phyloP scores from a whole-genome alignment of 2,329 filamentous ascomycete species.

The Colletotrichum sojae region DNA sequence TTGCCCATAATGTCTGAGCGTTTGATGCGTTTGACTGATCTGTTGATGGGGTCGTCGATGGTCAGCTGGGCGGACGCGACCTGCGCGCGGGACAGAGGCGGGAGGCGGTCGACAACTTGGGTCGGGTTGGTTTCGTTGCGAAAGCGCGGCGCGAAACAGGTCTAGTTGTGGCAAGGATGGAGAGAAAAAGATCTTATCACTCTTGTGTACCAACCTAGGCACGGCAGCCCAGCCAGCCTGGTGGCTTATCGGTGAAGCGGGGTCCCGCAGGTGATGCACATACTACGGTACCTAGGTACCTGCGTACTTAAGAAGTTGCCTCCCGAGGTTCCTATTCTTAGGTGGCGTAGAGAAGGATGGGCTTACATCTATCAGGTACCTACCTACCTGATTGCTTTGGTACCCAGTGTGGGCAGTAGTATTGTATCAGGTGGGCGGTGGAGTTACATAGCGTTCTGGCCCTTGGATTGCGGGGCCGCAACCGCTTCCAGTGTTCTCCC shows the following conservation, averaged over 20 bases:
- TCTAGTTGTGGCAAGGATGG: slow-evolving; percentile 3
- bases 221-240: background rate
- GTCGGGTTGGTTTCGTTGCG: background rate
- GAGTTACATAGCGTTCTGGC: too few relatives aligned
- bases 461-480: too few relatives aligned
- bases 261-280: background rate
- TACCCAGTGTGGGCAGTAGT: too few relatives aligned
- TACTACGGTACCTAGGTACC: background rate
- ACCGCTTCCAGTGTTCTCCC: background rate
- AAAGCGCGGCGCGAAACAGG: slow-evolving; percentile 21
- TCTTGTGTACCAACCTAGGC: background rate
- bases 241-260: slow-evolving; percentile 20
- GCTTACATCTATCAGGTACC: background rate
- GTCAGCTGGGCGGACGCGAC: background rate
- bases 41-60: background rate
- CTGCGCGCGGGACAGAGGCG: slow-evolving; percentile 14
- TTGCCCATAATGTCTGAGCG: slow-evolving; percentile 76
- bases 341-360: too few relatives aligned
- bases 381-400: too few relatives aligned
- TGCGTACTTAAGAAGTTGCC: too few relatives aligned
- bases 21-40: background rate
- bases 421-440: too few relatives aligned
- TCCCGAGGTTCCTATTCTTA: too few relatives aligned
- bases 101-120: too few relatives aligned
- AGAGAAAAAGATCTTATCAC: slow-evolving; percentile 17